Base-by-base conservation (phyloP, 139 green algal species). In the Nannochloris sp. region DNA sequence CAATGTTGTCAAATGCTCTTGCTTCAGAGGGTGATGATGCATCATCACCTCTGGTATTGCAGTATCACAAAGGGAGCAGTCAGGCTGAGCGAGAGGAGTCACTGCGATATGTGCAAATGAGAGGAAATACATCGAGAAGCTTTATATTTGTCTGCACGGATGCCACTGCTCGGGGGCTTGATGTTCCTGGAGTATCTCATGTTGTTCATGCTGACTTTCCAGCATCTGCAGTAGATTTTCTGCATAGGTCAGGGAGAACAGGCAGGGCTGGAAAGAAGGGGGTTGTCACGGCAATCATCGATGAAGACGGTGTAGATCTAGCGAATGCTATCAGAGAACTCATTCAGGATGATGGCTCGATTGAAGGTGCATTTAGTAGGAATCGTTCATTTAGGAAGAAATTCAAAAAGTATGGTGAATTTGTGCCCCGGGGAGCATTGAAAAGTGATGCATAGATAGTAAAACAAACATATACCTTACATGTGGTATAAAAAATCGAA, bases 161-260 rank as follows among this genome's bases (percentile, higher is more conserved):
- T 64, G 83, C 88, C 7, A 89, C 90, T 19, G 82, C 92, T 2
- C 69, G 92, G 1, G 92, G 92, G 3, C 70, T 98, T 3, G 92
- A 98, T 71, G 81, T 98, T 18, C 81, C 76, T 8, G 61, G 73
- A 24, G 75, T 95, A 24, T 82, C 74, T 4, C 87, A 95, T 61
- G 84, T 95, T 7, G 65, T 95, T 14, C 87, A 95, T 79, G 88
- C 87, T 6, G 85, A 96, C 62, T 98, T 97, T 80, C 92, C 92
- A 5, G 25, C 75, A 10, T 89, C 78, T 27, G 88, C 92, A 3
- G 81, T 97, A n/a, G 89, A 96, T 68, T 98, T 95, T 36, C 53
- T 98, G 56, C 92, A 98, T 64, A 73, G 92, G 29, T 82, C 95
- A 16, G 69, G 81, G 5, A 71, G 88, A 37, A 95, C 88, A 4